Percentiles rank a stretch among this genome's conserved stretches.
Evolutionary conservation across 1,139 yeast species (phyloP).

Genomic region (Pichia sp.): DNA sequence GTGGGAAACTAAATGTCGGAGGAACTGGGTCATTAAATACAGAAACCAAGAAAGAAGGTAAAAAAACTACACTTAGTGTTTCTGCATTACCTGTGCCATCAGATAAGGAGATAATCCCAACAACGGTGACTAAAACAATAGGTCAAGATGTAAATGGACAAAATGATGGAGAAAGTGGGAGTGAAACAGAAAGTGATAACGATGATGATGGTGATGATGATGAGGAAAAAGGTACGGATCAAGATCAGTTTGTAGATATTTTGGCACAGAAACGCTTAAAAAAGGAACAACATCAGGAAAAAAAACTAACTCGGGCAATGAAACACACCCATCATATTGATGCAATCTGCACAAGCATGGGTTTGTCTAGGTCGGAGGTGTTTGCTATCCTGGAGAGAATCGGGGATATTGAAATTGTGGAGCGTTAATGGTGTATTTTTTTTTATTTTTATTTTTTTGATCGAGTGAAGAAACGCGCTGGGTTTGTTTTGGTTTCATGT

Average conservation of each 20-base stretch:
- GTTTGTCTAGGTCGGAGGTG: constrained; percentile 11
- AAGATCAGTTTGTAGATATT: constrained; percentile 10
- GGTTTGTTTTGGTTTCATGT: too few relatives aligned
- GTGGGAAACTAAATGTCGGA: constrained; percentile 3
- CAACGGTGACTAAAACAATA: not conserved
- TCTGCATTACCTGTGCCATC: constrained; percentile 20
- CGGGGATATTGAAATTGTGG: constrained; percentile 16
- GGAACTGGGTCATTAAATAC: not conserved
- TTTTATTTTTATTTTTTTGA: not conserved
- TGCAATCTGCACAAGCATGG: constrained; percentile 18
- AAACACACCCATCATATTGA: constrained; percentile 17
- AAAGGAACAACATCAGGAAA: constrained; percentile 32
- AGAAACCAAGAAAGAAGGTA: not conserved
- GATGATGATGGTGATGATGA: constrained; percentile 2
- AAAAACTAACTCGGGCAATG: constrained; percentile 38
- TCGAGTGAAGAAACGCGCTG: too few relatives aligned
- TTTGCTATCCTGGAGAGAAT: constrained; percentile 10
- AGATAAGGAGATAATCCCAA: constrained; percentile 2
- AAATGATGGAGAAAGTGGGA: constrained; percentile 7
- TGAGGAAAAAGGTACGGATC: constrained; percentile 9
- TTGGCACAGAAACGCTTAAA: constrained; percentile 23
- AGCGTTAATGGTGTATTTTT: constrained; percentile 5
- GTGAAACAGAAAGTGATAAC: constrained; percentile 11
- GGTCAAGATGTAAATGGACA: constrained; percentile 19
- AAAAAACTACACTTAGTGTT: constrained; percentile 16